These are phyloP conservation scores for Nigrospora sphaerica DNA, from an alignment of 2,329 filamentous ascomycete species.

Conservation along the genomic window DNA sequence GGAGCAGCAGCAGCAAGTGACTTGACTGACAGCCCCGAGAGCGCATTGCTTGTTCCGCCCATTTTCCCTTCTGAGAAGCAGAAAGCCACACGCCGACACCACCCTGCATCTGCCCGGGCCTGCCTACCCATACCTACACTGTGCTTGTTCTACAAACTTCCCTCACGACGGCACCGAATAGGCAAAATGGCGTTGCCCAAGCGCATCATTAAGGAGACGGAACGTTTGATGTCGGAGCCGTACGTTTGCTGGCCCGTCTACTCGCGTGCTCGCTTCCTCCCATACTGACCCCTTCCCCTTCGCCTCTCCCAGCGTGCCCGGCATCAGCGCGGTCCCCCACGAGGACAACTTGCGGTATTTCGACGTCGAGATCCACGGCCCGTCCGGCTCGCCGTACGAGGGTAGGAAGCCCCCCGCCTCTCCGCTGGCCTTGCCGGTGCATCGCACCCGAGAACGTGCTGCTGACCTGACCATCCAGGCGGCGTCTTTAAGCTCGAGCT, in stretches of 20 bases:
- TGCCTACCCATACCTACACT: too few species aligned
- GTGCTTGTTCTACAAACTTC: too few species aligned
- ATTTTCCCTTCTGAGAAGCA: too few species aligned
- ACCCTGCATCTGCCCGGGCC: too few species aligned
- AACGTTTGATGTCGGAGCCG: conserved; percentile 94
- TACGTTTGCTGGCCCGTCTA: conserved; percentile 32
- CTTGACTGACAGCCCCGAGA: too few species aligned
- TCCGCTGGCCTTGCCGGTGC: background rate
- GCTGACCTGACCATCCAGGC: conserved; percentile 27
- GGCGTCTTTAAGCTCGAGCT: conserved; percentile 96
- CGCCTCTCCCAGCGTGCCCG: conserved; percentile 63
- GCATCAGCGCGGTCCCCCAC: conserved; percentile 91
- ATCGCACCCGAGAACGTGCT: background rate
- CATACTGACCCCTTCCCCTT: background rate
- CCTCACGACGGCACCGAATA: too few species aligned
- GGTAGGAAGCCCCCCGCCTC: conserved; percentile 41
- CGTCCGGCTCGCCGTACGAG: conserved; percentile 89
- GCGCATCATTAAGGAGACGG: conserved; percentile 97
- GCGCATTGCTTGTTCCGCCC: too few species aligned
- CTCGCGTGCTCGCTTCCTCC: background rate
- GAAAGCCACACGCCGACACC: too few species aligned
- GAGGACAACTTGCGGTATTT: conserved; percentile 98
- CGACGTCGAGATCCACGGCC: conserved; percentile 93
- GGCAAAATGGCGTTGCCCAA: conserved; percentile 72
- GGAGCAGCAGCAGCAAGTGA: too few species aligned